Evolutionary conservation across 148 eudicot genomes (phyloP).

Genomic region (Dysphania ambrosioides): DNA sequence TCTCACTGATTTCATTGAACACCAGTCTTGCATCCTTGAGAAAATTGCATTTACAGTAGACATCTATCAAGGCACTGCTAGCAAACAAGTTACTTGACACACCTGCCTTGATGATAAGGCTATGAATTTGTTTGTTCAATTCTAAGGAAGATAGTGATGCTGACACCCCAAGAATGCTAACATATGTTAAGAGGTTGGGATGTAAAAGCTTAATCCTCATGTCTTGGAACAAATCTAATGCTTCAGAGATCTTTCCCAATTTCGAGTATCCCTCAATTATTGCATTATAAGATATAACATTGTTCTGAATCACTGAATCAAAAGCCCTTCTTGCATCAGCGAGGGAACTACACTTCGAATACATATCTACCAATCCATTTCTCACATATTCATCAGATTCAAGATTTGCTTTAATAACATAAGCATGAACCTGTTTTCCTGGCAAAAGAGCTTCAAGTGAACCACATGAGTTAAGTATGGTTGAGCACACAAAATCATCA

Average conservation of each 20-base stretch:
- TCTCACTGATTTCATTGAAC: slow-evolving; percentile 53
- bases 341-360: slow-evolving; percentile 55
- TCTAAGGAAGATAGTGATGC: slow-evolving; percentile 39
- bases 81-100: slow-evolving; percentile 41
- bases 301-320: slow-evolving; percentile 30
- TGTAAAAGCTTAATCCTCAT: slow-evolving; percentile 45
- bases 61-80: slow-evolving; percentile 65
- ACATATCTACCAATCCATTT: slow-evolving; percentile 73
- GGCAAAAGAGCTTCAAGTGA: slow-evolving; percentile 50
- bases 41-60: slow-evolving; percentile 56
- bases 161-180: slow-evolving; percentile 62
- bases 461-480: slow-evolving; percentile 61
- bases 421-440: slow-evolving; percentile 60
- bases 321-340: slow-evolving; percentile 55
- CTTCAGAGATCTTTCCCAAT: slow-evolving; percentile 48
- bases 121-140: slow-evolving; percentile 54
- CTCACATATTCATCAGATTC: slow-evolving; percentile 61
- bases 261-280: slow-evolving; percentile 74
- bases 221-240: slow-evolving; percentile 43
- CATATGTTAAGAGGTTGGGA: slow-evolving; percentile 56
- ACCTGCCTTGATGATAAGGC: slow-evolving; percentile 45
- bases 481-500: slow-evolving; percentile 68
- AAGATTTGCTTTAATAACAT: slow-evolving; percentile 46
- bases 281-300: slow-evolving; percentile 57
- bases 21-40: slow-evolving; percentile 50